Conservation (phyloP, 1,284 basidiomycete genomes). For the Ganoderma sinense region DNA sequence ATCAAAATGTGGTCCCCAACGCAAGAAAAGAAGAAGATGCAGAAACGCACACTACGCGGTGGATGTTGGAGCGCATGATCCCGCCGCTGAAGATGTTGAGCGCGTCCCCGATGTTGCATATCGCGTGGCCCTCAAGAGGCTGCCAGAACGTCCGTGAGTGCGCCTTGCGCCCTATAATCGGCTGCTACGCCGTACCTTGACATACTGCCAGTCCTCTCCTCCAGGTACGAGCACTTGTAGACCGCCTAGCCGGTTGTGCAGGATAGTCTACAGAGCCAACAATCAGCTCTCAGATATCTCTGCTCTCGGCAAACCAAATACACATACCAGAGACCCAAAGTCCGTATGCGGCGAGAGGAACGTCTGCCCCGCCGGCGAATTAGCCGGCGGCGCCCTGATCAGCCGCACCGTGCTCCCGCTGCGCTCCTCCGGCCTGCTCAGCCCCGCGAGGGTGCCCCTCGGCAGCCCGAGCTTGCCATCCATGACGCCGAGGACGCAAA, state of each 20-base stretch:
- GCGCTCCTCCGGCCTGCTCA: conserved; percentile 18
- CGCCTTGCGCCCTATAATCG: no score
- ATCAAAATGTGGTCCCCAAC: background rate
- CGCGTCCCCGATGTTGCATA: conserved; percentile 50
- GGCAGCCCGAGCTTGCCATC: conserved; percentile 38
- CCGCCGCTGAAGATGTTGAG: conserved; percentile 49
- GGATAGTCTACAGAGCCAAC: conserved; percentile 41
- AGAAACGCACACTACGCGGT: conserved; percentile 40
- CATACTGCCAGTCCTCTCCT: conserved; percentile 70
- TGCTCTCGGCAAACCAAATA: background rate
- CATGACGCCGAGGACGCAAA: conserved; percentile 40
- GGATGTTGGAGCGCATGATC: conserved; percentile 45
- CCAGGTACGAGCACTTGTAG: conserved; percentile 73
- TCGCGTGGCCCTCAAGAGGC: conserved; percentile 42
- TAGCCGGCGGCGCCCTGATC: conserved; percentile 22
- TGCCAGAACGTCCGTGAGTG: conserved; percentile 16
- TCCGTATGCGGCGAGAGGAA: conserved; percentile 29
- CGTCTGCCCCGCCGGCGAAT: conserved; percentile 16
- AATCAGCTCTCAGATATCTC: conserved; percentile 41
- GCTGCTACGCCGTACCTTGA: conserved; percentile 50
- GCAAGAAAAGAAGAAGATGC: background rate
- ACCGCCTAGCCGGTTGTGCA: conserved; percentile 76
- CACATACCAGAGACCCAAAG: conserved; percentile 27
- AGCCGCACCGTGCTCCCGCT: conserved; percentile 26
- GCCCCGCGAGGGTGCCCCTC: conserved; percentile 21